Base-by-base conservation (phyloP, 768 basidiomycete genomes). In the Phlebiopsis flavidoalba region DNA sequence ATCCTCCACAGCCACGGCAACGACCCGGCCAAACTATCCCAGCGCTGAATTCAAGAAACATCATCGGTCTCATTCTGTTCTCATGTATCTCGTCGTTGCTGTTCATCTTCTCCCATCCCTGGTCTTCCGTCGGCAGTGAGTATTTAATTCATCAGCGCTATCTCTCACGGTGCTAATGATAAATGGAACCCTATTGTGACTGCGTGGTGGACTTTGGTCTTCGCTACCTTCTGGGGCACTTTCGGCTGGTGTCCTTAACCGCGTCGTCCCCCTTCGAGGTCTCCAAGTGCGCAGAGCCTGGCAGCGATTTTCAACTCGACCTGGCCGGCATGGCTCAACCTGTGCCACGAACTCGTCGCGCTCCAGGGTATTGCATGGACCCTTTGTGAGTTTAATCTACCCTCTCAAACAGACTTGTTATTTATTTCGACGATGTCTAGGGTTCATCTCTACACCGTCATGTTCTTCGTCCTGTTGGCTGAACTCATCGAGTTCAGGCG, bases 1-100 rank as follows among this genome's bases (percentile, higher is more conserved):
- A 46, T 60, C 47, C 53, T 60, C 17, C 53, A 60, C 60, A 10
- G 33, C 19, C 22, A 40, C 46, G 60, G 60, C 45, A 60, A 60
- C 54, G 19, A 33, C 53, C 17, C 51, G 40, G 45, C 8, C n/a
- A 5, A 21, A 36, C 48, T 60, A 60, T 46, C 60, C 60, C 21
- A 35, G 40, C 7, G 19, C 37, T 11, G 60, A 60, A 35, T 60
- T 55, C 47, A 60, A 60, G 37, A 36, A n/a, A 54, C 46, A 45
- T 45, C 53, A 15, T 60, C n/a, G 60, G 60, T 24, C 51, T 60
- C 53, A 46, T 60, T 53, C 53, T 60, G 37, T 60, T 60, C 60
- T 8, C 60, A 15, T 60, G 60, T 46, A 56, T 60, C 37, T 45
- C 33, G 8, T 48, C 60, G 14, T 46, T 60, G 45, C 53, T 60